These are phyloP conservation scores for Cordyceps sp. DNA, from an alignment of 2,329 filamentous ascomycete species.

Conservation along the genomic window DNA sequence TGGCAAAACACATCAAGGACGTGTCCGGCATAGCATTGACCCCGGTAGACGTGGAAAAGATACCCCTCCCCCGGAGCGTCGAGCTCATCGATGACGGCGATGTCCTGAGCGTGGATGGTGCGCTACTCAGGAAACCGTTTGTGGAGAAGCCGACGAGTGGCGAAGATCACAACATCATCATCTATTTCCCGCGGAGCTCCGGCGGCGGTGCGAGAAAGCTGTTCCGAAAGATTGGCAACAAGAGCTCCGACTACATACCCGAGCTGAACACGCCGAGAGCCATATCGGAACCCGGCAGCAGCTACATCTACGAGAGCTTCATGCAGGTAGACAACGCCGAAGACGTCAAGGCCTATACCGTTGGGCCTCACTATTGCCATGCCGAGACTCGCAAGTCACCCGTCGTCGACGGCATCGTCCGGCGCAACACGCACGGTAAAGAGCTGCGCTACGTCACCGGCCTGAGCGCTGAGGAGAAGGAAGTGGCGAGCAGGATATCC, in stretches of 20 bases:
- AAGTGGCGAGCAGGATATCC: constrained; percentile 80
- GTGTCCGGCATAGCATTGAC: constrained; percentile 63
- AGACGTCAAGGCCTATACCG: constrained; percentile 97
- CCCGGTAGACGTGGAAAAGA: constrained; percentile 45
- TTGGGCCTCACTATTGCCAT: constrained; percentile 83
- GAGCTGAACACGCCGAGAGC: constrained; percentile 61
- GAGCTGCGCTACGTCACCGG: constrained; percentile 90
- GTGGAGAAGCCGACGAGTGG: constrained; percentile 98
- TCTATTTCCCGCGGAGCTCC: constrained; percentile 79
- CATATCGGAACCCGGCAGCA: constrained; percentile 63
- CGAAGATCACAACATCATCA: constrained; percentile 97
- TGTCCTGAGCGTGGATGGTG: constrained; percentile 73
- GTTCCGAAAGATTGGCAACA: constrained; percentile 96
- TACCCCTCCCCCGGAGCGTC: constrained; percentile 53
- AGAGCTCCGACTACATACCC: constrained; percentile 86
- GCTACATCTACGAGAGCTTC: constrained; percentile 95
- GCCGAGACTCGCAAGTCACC: constrained; percentile 95
- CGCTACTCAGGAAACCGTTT: constrained; percentile 73
- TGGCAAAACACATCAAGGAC: constrained; percentile 65
- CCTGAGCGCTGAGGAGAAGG: constrained; percentile 61
- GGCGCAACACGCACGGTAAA: constrained; percentile 92
- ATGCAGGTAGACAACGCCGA: constrained; percentile 93
- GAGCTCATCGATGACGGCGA: constrained; percentile 85
- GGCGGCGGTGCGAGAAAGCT: constrained; percentile 82
- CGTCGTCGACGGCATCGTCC: constrained; percentile 88